Base-by-base conservation (phyloP, 352 stramenopile species). In the Pythium utonaiense region DNA sequence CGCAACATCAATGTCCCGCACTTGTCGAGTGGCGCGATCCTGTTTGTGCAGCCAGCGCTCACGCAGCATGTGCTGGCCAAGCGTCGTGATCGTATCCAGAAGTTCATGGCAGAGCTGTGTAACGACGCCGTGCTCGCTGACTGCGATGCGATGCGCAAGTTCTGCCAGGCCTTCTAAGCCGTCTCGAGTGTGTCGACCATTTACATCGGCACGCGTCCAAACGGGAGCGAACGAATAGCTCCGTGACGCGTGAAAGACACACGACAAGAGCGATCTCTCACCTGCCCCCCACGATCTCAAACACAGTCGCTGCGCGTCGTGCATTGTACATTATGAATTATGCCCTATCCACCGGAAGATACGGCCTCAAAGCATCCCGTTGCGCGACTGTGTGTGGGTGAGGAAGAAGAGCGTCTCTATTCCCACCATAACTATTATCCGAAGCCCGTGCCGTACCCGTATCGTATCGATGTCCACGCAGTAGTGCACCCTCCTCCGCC, bases 121-220 rank as follows among this genome's bases (percentile, higher is more conserved):
- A 71, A 55, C 9, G 65, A 88, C 56, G 58, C 64, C 0, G 64
- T 71, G 62, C 77, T 93, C 14, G 79, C 79, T 2, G 63, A 60
- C 27, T 68, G 56, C 36, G 70, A 76, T 25, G 67, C 74, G 6
- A 71, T 90, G 64, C 83, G 83, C 53, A 84, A 88, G 67, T 93
- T 93, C 47, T 93, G 77, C 55, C 83, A 90, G 58, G 83, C 80
- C 12, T 86, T 82, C 52, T 93, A 79, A 73, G 16, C n/a, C 3
- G 17, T 27, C 16, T 13, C 9, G 10, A 40, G 33, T 40, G 33
- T 13, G 33, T 40, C 33, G 33, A n/a, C 33, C 33, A 40, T 40
- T 40, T 40, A 8, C 33, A 40, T 5, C 17, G 33, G 36, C 36
- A 17, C 36, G 16, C 36, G 16, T 22, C 16, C 36, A 17, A 19